A percentile compares a stretch with the other conserved stretches of the same genome.
Conservation (phyloP, 2,329 filamentous ascomycete genomes). For the Didymella sp. region DNA sequence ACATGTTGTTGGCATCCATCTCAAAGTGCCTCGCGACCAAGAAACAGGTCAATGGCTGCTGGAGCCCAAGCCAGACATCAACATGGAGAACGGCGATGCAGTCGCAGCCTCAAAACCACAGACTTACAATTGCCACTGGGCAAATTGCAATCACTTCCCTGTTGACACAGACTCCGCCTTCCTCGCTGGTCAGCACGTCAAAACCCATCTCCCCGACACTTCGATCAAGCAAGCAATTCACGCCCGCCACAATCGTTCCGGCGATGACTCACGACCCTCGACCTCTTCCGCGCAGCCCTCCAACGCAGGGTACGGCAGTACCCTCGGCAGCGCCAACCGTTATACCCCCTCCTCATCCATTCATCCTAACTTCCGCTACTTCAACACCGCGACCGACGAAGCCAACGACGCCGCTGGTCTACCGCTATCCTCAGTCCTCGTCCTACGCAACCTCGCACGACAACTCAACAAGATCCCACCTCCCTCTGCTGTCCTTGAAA, state of each 20-base stretch:
- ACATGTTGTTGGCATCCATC: slow-evolving; percentile 71
- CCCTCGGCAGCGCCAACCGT: neutral
- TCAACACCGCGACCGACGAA: slow-evolving; percentile 59
- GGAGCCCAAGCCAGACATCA: slow-evolving; percentile 48
- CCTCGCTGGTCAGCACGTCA: slow-evolving; percentile 69
- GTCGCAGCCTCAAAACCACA: slow-evolving; percentile 56
- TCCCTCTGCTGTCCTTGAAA: slow-evolving; percentile 30
- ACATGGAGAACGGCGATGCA: slow-evolving; percentile 52
- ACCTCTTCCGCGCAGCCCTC: slow-evolving; percentile 40
- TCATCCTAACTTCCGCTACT: slow-evolving; percentile 46
- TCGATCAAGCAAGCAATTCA: slow-evolving; percentile 48
- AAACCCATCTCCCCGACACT: slow-evolving; percentile 68
- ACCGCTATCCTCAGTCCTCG: slow-evolving; percentile 77
- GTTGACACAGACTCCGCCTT: slow-evolving; percentile 45
- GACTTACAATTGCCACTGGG: slow-evolving; percentile 70
- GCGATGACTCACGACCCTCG: slow-evolving; percentile 38
- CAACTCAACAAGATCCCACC: slow-evolving; percentile 50
- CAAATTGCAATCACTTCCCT: slow-evolving; percentile 66
- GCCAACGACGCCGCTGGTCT: slow-evolving; percentile 71
- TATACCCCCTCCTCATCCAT: slow-evolving; percentile 15
- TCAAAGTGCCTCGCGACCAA: slow-evolving; percentile 62
- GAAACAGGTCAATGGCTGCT: slow-evolving; percentile 61
- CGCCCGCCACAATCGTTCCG: slow-evolving; percentile 58
- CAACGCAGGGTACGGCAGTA: slow-evolving; percentile 4
- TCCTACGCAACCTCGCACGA: slow-evolving; percentile 77